phyloP scores from a whole-genome alignment of 495 filamentous ascomycete species.

The Evernia prunastri region DNA sequence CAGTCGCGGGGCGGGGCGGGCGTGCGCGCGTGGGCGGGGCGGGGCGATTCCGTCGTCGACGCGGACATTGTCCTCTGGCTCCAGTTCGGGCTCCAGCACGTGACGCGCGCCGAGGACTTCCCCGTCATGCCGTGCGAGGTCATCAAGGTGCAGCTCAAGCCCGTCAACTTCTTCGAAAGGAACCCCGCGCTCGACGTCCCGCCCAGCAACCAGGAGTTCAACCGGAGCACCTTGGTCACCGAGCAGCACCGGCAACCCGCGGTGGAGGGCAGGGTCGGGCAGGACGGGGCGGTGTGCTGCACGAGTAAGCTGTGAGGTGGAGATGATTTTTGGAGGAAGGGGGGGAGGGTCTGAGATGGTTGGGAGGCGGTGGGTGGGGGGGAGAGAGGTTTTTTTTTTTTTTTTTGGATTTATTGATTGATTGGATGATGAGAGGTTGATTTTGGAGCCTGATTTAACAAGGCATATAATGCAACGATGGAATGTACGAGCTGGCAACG shows the following conservation, averaged over 20 bases:
- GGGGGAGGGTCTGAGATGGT: neutral
- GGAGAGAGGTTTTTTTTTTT: neutral
- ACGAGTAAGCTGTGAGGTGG: conserved; percentile 30
- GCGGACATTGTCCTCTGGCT: conserved; percentile 55
- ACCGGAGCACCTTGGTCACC: conserved; percentile 42
- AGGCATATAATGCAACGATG: neutral
- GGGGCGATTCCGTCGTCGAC: conserved; percentile 46
- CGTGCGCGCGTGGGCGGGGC: conserved; percentile 47
- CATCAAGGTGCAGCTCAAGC: conserved; percentile 55
- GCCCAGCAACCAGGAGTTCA: conserved; percentile 46
- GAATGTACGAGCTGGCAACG: neutral
- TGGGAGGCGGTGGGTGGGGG: neutral
- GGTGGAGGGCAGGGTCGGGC: conserved; percentile 30
- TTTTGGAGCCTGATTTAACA: neutral
- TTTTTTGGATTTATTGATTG: too few relatives aligned
- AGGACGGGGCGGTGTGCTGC: conserved; percentile 38
- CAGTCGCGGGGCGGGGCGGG: conserved; percentile 63
- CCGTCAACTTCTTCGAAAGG: conserved; percentile 66
- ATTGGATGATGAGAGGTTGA: too few relatives aligned
- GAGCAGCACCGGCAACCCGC: conserved; percentile 30
- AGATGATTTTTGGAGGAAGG: too few relatives aligned
- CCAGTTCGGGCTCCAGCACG: conserved; percentile 57
- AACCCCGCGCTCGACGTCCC: conserved; percentile 75
- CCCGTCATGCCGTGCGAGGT: conserved; percentile 65
- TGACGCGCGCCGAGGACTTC: conserved; percentile 55